Conservation (phyloP, 2,329 filamentous ascomycete species). For the Trichophyton mentagrophytes region DNA sequence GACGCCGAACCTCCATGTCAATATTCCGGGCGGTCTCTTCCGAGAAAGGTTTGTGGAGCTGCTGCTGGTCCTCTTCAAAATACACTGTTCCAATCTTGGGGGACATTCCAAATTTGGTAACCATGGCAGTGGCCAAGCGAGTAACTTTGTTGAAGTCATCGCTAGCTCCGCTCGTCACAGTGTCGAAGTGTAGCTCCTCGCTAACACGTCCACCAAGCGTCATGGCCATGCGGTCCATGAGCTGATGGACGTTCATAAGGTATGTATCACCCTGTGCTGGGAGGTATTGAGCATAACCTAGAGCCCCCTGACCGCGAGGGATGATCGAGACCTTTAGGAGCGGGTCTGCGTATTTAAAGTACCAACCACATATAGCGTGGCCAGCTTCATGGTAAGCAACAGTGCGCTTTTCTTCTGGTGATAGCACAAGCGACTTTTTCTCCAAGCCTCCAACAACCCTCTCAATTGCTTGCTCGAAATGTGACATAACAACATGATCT, state of each 20-base stretch:
- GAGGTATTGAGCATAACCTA: constrained; percentile 97
- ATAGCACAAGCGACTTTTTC: constrained; percentile 91
- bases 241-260: constrained; percentile 85
- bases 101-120: constrained; percentile 99
- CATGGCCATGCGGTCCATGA: constrained; percentile 99
- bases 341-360: constrained; percentile 88
- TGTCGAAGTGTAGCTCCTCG: constrained; percentile 93
- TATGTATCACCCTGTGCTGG: constrained; percentile 73
- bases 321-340: constrained; percentile 98
- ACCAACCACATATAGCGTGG: constrained; percentile 98
- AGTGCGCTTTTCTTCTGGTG: constrained; percentile 84
- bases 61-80: constrained; percentile 71
- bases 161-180: constrained; percentile 84
- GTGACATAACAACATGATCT: constrained; percentile 66
- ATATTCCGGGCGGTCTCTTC: constrained; percentile 88
- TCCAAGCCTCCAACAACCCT: constrained; percentile 92
- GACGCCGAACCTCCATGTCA: constrained; percentile 78
- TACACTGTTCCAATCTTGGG: constrained; percentile 84
- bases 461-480: constrained; percentile 97
- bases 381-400: constrained; percentile 98
- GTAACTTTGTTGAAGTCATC: constrained; percentile 99
- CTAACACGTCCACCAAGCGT: constrained; percentile 89
- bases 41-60: constrained; percentile 87
- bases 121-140: constrained; percentile 90
- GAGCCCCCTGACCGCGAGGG: constrained; percentile 79